These are phyloP conservation scores for Solanum boliviense DNA, from an alignment of 257 asterid genomes.

Conservation along the genomic window DNA sequence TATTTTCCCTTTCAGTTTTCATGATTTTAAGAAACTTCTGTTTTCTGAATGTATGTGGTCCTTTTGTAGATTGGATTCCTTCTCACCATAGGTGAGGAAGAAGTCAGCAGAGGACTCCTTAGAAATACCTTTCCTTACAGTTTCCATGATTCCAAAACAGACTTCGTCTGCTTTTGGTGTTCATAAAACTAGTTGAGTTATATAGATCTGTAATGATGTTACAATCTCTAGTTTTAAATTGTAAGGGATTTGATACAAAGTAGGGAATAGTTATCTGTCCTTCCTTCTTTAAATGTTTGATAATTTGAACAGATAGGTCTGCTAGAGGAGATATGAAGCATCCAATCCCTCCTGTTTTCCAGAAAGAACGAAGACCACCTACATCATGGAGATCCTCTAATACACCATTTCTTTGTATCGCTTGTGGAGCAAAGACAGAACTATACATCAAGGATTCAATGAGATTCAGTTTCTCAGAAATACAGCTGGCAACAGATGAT, in stretches of 20 bases:
- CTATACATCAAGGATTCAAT: slow-evolving; percentile 33
- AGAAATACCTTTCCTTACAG: background rate
- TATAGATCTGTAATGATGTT: background rate
- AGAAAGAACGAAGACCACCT: slow-evolving; percentile 26
- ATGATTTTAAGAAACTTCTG: background rate
- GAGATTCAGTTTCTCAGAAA: slow-evolving; percentile 57
- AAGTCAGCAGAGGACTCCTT: background rate
- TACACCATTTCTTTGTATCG: slow-evolving; percentile 56
- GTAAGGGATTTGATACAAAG: background rate
- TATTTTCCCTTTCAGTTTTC: background rate
- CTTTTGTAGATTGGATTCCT: background rate
- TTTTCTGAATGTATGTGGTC: background rate
- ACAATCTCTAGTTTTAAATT: background rate
- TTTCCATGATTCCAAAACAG: background rate
- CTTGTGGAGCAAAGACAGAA: slow-evolving; percentile 64
- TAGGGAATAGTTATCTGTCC: background rate
- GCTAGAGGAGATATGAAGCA: slow-evolving; percentile 9
- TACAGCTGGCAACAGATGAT: slow-evolving; percentile 57
- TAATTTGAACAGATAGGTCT: slow-evolving; percentile 14
- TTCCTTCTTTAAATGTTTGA: background rate
- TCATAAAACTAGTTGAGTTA: background rate
- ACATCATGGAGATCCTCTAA: slow-evolving; percentile 23
- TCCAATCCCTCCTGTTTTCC: slow-evolving; percentile 9
- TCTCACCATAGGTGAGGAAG: background rate
- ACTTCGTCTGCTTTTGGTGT: background rate